These are phyloP conservation scores for Monascus purpureus DNA, from an alignment of 495 filamentous ascomycete genomes.

Conservation along the genomic window DNA sequence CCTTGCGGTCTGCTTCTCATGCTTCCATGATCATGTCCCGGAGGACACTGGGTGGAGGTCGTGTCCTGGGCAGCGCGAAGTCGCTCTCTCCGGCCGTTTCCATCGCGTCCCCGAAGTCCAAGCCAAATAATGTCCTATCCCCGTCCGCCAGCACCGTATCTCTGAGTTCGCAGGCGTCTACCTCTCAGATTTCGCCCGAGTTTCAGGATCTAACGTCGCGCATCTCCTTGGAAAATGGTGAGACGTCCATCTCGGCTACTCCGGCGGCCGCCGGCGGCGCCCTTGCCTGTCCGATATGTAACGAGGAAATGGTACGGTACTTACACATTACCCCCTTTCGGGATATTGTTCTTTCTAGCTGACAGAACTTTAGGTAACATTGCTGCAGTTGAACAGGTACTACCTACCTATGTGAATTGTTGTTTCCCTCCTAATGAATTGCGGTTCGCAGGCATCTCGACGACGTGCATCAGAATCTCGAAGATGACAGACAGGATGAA, in stretches of 20 bases:
- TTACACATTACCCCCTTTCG: neutral
- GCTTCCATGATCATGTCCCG: slow-evolving; percentile 51
- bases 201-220: slow-evolving; percentile 45
- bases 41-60: slow-evolving; percentile 76
- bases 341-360: slow-evolving; percentile 2
- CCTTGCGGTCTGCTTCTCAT: slow-evolving; percentile 20
- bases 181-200: slow-evolving; percentile 41
- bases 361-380: slow-evolving; percentile 49
- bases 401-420: neutral
- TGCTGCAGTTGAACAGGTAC: slow-evolving; percentile 84
- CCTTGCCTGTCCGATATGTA: slow-evolving; percentile 89
- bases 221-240: slow-evolving; percentile 40
- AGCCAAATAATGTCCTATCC: slow-evolving; percentile 34
- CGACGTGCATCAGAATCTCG: slow-evolving; percentile 85
- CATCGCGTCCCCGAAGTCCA: slow-evolving; percentile 41
- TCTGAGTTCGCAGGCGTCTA: slow-evolving; percentile 49
- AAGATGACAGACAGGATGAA: slow-evolving; percentile 86
- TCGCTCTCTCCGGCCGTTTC: slow-evolving; percentile 53
- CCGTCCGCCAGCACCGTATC: slow-evolving; percentile 46
- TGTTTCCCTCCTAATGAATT: slow-evolving; percentile 1
- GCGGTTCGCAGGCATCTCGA: slow-evolving; percentile 72
- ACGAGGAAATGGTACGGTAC: slow-evolving; percentile 74
- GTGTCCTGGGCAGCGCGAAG: slow-evolving; percentile 73
- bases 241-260: slow-evolving; percentile 31
- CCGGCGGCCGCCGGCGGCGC: slow-evolving; percentile 42